Conservation (phyloP, 257 asterid genomes). For the Solanum virginianum region DNA sequence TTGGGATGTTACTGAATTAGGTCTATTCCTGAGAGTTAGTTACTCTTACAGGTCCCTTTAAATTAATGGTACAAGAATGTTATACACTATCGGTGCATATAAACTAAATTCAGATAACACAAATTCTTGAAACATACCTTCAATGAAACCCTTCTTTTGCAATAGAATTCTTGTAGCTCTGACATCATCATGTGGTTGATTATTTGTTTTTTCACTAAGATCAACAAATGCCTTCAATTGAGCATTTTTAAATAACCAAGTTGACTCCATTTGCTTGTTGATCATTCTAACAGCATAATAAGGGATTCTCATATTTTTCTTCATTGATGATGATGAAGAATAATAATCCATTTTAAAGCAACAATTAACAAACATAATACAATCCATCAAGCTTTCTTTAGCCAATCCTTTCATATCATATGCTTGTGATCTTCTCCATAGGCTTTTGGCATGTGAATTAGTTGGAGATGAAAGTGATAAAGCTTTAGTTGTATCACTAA, state of each 20-base stretch:
- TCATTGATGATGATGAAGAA: not conserved
- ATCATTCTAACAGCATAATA: constrained; percentile 55
- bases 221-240: constrained; percentile 9
- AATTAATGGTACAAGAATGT: not conserved
- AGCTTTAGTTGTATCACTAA: constrained; percentile 73
- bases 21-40: not conserved
- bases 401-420: constrained; percentile 76
- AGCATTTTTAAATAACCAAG: constrained; percentile 55
- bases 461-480: constrained; percentile 62
- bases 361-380: constrained; percentile 39
- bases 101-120: not conserved
- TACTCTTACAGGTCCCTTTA: not conserved
- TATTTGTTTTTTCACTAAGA: constrained; percentile 1
- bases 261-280: constrained; percentile 63
- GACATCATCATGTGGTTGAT: not conserved
- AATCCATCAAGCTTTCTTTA: constrained; percentile 80
- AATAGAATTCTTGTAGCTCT: constrained; percentile 1
- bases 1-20: not conserved
- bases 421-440: constrained; percentile 76
- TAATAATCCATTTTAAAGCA: constrained; percentile 19
- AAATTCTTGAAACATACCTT: constrained; percentile 14
- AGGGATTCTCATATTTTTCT: constrained; percentile 25
- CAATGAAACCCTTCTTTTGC: constrained; percentile 18
- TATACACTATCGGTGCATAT: not conserved
- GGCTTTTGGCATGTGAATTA: constrained; percentile 55